Percentiles rank a stretch among this genome's conserved stretches.
Conservation (phyloP, 495 filamentous ascomycete genomes). For the Extremus antarcticus region DNA sequence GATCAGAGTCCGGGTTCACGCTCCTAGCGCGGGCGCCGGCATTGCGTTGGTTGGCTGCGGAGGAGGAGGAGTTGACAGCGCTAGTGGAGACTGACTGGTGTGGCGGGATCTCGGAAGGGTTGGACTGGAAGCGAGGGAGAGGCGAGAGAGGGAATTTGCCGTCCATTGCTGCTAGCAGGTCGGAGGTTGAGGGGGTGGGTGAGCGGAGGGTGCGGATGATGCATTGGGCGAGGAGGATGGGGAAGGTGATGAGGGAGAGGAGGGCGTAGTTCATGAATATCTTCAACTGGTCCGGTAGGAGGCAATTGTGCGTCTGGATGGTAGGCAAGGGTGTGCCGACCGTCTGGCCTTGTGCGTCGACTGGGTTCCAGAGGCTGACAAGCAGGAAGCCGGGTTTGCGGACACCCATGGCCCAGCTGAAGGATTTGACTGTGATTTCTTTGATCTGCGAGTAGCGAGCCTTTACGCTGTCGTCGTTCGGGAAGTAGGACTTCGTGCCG, state of each 20-base stretch:
- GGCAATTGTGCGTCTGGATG: slow-evolving; percentile 77
- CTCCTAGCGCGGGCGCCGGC: slow-evolving; percentile 18
- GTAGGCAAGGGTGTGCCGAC: slow-evolving; percentile 41
- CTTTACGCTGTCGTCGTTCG: slow-evolving; percentile 46
- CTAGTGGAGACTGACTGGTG: not conserved
- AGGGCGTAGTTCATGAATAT: slow-evolving; percentile 69
- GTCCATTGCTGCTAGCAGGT: not conserved
- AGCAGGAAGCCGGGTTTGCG: slow-evolving; percentile 77
- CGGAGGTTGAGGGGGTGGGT: not conserved
- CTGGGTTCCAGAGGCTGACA: slow-evolving; percentile 83
- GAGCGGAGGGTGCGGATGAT: slow-evolving; percentile 34
- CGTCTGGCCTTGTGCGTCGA: slow-evolving; percentile 52
- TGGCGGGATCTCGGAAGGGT: not conserved
- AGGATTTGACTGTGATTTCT: slow-evolving; percentile 90
- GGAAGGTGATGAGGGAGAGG: slow-evolving; percentile 49
- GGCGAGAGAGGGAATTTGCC: not conserved
- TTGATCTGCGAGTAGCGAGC: slow-evolving; percentile 21
- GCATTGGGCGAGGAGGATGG: slow-evolving; percentile 50
- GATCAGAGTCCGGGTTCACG: slow-evolving; percentile 10
- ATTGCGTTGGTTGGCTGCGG: slow-evolving; percentile 16
- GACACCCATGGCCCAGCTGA: slow-evolving; percentile 97
- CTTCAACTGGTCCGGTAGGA: slow-evolving; percentile 75
- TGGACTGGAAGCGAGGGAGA: not conserved
- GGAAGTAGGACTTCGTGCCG: slow-evolving; percentile 27
- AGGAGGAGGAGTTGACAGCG: slow-evolving; percentile 1